Base-by-base conservation (phyloP, 306 rosid genomes). In the Vicia faba region DNA sequence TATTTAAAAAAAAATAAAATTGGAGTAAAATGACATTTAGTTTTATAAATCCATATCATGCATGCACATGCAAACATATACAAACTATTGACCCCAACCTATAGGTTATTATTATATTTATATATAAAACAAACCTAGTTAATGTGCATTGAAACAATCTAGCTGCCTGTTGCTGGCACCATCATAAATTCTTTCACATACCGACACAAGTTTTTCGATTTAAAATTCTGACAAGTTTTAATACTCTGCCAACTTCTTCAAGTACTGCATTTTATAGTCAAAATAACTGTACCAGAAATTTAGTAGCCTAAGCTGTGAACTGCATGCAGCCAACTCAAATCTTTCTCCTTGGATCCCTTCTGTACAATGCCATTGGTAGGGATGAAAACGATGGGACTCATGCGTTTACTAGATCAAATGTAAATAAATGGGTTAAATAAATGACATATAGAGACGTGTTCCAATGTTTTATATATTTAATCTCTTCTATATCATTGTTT, bases 131-230 rank as follows among this genome's bases (percentile, higher is more conserved):
- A 18, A 3, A 16, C 3, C 31, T 53, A 53, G 58, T 23, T 53
- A 53, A 11, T 53, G 33, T 23, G 15, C 33, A 53, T 7, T 53
- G 14, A 20, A 2, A n/a, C 8, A 16, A 15, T n/a, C 33, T 51
- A 51, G 58, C 58, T 51, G 58, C 15, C 58, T 19, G 31, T 51
- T 51, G 58, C 58, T 51, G 58, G 31, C 58, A 51, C 31, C 58
- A 53, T 53, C 59, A 20, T 53, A 53, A 53, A 23, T 53, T 53
- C 9, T 14, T 20, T 25, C n/a, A 25, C 33, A 23, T 33, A 53
- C 59, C 59, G 59, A 53, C 59, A 23, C 33, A 16, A 49, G 10
- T 18, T 16, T 7, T 18, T 45, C 8, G 25, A 48, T 48, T 48
- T 16, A 16, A 48, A 15, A 48, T 23, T 8, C 55, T 48, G 46